Conservation (phyloP, 2,329 filamentous ascomycete genomes). For the Anthostomella pinea region DNA sequence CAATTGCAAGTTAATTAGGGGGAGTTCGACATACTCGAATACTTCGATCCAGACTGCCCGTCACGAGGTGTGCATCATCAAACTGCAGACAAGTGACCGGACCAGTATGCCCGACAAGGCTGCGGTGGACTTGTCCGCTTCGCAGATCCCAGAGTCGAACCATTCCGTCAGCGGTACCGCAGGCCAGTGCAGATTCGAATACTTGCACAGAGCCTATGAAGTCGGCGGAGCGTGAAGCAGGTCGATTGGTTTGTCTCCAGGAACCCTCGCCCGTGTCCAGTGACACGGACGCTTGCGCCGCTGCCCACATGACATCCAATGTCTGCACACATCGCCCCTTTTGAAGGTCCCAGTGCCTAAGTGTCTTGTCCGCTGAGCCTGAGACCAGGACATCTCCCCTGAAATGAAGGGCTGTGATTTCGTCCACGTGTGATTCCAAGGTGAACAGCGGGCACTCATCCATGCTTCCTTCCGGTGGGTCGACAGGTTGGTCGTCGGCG, state of each 20-base stretch:
- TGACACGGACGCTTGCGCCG: slow-evolving; percentile 78
- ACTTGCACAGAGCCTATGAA: slow-evolving; percentile 95
- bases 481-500: slow-evolving; percentile 63
- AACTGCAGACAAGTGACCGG: slow-evolving; percentile 94
- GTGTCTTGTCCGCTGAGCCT: slow-evolving; percentile 93
- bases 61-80: slow-evolving; percentile 92
- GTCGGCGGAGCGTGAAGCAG: slow-evolving; percentile 69
- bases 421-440: slow-evolving; percentile 85
- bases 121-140: slow-evolving; percentile 95
- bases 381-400: slow-evolving; percentile 86
- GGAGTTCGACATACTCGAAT: slow-evolving; percentile 69
- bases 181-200: slow-evolving; percentile 92
- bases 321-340: slow-evolving; percentile 98
- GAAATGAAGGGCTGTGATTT: slow-evolving; percentile 93
- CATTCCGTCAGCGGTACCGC: slow-evolving; percentile 96
- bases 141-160: slow-evolving; percentile 94
- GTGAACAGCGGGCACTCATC: slow-evolving; percentile 86
- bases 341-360: slow-evolving; percentile 95
- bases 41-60: slow-evolving; percentile 87
- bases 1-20: background rate
- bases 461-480: slow-evolving; percentile 76
- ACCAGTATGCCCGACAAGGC: slow-evolving; percentile 91
- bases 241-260: slow-evolving; percentile 72
- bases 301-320: slow-evolving; percentile 95
- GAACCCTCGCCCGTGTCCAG: slow-evolving; percentile 57